Evolutionary conservation across 2,329 filamentous ascomycete species (phyloP).

Genomic region (Lachnellula hyalina): DNA sequence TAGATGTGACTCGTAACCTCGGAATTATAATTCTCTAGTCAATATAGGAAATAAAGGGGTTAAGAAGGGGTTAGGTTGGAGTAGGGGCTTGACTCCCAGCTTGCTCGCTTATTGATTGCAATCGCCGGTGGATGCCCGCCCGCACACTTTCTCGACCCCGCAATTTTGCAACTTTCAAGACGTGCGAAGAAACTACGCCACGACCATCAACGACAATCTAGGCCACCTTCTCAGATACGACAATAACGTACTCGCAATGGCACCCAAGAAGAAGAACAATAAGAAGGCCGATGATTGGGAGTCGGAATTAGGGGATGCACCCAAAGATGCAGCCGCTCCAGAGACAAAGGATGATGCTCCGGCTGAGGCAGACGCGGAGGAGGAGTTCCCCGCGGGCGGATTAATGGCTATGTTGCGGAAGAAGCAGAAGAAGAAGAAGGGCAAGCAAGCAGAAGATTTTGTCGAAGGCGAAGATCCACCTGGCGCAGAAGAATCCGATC

Average conservation of each 20-base stretch:
- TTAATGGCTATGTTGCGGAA: slow-evolving; percentile 77
- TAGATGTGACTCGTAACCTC: background rate
- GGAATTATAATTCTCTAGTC: too few species aligned
- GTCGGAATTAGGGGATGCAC: slow-evolving; percentile 77
- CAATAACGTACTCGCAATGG: slow-evolving; percentile 51
- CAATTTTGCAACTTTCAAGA: background rate
- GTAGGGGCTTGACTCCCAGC: too few species aligned
- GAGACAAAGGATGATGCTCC: slow-evolving; percentile 42
- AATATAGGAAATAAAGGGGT: background rate
- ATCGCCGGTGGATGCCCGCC: too few species aligned
- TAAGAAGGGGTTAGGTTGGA: background rate
- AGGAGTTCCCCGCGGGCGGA: slow-evolving; percentile 49
- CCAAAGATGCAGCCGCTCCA: slow-evolving; percentile 43
- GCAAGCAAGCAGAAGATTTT: slow-evolving; percentile 66
- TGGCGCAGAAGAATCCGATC: slow-evolving; percentile 37
- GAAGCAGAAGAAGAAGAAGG: slow-evolving; percentile 69
- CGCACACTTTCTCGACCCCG: background rate
- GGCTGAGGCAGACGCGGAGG: slow-evolving; percentile 45
- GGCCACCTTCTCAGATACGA: background rate
- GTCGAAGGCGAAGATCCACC: slow-evolving; percentile 62
- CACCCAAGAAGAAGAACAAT: slow-evolving; percentile 92
- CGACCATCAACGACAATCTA: background rate
- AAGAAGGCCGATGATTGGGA: slow-evolving; percentile 95
- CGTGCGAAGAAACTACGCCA: background rate
- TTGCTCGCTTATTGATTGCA: too few species aligned